A percentile compares a stretch with the other conserved stretches of the same genome.
Evolutionary conservation across 345 rosid genomes (phyloP).

Genomic region (Acer negundo): DNA sequence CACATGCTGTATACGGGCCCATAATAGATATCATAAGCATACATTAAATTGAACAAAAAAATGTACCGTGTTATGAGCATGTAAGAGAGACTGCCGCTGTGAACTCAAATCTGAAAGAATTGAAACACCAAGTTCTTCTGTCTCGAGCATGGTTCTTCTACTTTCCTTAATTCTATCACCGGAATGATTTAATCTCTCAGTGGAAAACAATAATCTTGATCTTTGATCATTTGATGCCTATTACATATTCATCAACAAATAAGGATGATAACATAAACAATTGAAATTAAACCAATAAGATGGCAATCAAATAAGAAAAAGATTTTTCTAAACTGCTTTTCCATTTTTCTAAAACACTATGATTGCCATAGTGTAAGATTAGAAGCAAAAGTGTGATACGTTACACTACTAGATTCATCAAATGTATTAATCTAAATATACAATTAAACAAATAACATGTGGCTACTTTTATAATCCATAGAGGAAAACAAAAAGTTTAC

Average conservation of each 20-base stretch:
- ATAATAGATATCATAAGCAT: background rate
- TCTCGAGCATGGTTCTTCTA: constrained; percentile 92
- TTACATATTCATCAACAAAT: constrained; percentile 3
- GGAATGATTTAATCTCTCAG: constrained; percentile 68
- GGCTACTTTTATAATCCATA: background rate
- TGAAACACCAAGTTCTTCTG: constrained; percentile 97
- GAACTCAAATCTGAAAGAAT: constrained; percentile 91
- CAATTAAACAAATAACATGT: background rate
- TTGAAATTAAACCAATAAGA: background rate
- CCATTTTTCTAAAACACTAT: background rate
- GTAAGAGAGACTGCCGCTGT: constrained; percentile 87
- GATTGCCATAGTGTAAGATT: background rate
- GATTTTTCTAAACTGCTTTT: background rate
- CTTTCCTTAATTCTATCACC: constrained; percentile 81
- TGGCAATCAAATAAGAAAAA: background rate
- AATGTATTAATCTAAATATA: background rate
- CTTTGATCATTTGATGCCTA: constrained; percentile 95
- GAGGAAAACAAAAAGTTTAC: background rate
- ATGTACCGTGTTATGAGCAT: constrained; percentile 67
- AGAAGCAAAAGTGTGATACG: background rate
- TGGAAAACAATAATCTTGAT: constrained; percentile 75
- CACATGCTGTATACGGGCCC: background rate
- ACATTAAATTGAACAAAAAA: background rate
- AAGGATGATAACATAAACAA: background rate
- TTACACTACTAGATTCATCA: background rate